These are phyloP conservation scores for Dactylorhiza incarnata DNA, from an alignment of 106 monocot genomes.

Conservation along the genomic window DNA sequence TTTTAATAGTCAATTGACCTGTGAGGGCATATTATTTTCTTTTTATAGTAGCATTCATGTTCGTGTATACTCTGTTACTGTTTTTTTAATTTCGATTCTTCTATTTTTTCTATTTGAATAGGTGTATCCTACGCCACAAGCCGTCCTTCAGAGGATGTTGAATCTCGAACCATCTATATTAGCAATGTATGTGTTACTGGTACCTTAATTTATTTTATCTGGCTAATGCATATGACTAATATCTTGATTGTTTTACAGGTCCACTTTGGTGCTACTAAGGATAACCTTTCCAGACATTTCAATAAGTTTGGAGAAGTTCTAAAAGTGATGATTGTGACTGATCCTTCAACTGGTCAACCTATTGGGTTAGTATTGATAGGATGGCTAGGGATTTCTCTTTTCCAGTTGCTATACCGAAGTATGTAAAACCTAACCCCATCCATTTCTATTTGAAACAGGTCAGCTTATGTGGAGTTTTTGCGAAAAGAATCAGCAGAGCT, in stretches of 20 bases:
- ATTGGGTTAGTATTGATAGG: conserved; percentile 43
- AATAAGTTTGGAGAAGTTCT: conserved; percentile 96
- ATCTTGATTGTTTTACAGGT: conserved; percentile 34
- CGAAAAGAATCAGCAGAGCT: conserved; percentile 85
- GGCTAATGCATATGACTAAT: conserved; percentile 34
- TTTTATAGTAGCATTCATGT: background rate
- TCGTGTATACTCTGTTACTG: background rate
- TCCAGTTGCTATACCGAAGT: background rate
- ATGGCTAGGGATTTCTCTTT: background rate
- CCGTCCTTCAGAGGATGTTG: conserved; percentile 52
- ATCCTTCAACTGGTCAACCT: conserved; percentile 80
- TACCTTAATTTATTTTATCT: background rate
- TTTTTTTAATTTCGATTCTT: background rate
- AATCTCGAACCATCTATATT: conserved; percentile 53
- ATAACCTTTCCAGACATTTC: conserved; percentile 83
- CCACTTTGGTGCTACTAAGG: conserved; percentile 91
- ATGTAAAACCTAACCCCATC: background rate
- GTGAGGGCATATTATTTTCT: background rate
- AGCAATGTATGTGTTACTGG: conserved; percentile 38
- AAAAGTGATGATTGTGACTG: conserved; percentile 79
- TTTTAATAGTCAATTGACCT: background rate
- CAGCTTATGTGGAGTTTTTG: conserved; percentile 92
- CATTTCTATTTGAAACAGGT: conserved; percentile 44
- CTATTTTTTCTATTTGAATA: conserved; percentile 9
- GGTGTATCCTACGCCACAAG: conserved; percentile 42